Conservation (phyloP, 495 filamentous ascomycete genomes). For the Chaetomidium leptoderma region DNA sequence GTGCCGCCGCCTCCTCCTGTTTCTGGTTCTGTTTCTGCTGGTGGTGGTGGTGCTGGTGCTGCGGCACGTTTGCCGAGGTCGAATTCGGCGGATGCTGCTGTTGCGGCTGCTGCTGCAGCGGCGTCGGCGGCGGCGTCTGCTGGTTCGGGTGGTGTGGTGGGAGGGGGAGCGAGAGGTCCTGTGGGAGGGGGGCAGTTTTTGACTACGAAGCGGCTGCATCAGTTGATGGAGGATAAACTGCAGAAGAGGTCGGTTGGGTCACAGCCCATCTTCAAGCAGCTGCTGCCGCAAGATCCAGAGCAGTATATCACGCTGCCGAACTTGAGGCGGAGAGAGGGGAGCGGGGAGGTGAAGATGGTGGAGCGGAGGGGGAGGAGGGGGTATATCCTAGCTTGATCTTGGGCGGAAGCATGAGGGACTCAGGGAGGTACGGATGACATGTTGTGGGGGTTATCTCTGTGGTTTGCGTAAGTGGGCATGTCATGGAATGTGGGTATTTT, state of each 20-base stretch:
- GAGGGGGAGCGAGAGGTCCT: background rate
- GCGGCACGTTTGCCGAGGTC: background rate
- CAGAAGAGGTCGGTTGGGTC: slow-evolving; percentile 27
- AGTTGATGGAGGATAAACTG: slow-evolving; percentile 33
- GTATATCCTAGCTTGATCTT: slow-evolving; percentile 3
- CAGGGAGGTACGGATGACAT: too few species aligned
- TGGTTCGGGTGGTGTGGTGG: background rate
- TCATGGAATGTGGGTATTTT: too few species aligned
- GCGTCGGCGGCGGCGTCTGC: background rate
- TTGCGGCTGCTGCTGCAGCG: background rate
- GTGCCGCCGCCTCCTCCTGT: background rate
- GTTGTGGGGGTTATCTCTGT: too few species aligned
- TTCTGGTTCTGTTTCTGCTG: too few species aligned
- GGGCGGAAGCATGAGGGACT: background rate
- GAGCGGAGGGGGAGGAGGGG: slow-evolving; percentile 9
- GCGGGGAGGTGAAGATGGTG: background rate
- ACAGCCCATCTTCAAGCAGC: slow-evolving; percentile 37
- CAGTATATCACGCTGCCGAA: slow-evolving; percentile 34
- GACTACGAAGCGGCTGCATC: slow-evolving; percentile 34
- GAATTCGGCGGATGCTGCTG: background rate
- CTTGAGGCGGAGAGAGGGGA: slow-evolving; percentile 8
- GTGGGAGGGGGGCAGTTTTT: slow-evolving; percentile 2
- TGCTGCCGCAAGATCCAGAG: slow-evolving; percentile 33
- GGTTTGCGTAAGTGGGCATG: background rate
- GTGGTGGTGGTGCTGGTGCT: background rate